These are phyloP conservation scores for Brettanomyces sp. DNA, from an alignment of 805 yeast species.

Conservation along the genomic window DNA sequence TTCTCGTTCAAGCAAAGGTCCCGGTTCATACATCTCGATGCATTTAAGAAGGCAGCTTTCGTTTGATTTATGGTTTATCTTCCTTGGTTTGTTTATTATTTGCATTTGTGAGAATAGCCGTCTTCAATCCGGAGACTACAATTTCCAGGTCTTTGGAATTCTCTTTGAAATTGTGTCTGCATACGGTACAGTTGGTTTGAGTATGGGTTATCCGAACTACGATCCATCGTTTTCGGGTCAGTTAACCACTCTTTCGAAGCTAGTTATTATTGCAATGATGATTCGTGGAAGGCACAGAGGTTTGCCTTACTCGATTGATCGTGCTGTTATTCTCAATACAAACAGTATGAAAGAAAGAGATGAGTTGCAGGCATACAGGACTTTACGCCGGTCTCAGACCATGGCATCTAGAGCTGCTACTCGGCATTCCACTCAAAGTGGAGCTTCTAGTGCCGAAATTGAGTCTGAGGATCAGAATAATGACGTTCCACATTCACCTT, in stretches of 20 bases:
- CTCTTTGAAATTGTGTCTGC: slow-evolving; percentile 90
- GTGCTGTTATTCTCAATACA: slow-evolving; percentile 84
- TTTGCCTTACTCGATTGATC: slow-evolving; percentile 82
- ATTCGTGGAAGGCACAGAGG: slow-evolving; percentile 96
- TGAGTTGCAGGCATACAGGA: slow-evolving; percentile 44
- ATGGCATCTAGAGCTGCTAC: not conserved
- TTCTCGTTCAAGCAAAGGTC: slow-evolving; percentile 27
- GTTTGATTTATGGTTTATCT: slow-evolving; percentile 90
- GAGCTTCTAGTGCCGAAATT: not conserved
- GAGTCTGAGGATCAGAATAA: not conserved
- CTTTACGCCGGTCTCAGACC: slow-evolving; percentile 21
- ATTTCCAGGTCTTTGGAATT: slow-evolving; percentile 60
- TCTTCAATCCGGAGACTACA: slow-evolving; percentile 33
- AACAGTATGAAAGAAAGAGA: slow-evolving; percentile 57
- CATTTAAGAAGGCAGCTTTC: slow-evolving; percentile 89
- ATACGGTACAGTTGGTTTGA: slow-evolving; percentile 92
- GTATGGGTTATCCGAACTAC: slow-evolving; percentile 69
- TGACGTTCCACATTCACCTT: not conserved
- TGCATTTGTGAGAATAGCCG: slow-evolving; percentile 77
- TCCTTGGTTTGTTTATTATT: slow-evolving; percentile 74
- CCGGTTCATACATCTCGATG: slow-evolving; percentile 59
- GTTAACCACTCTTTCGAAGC: slow-evolving; percentile 65
- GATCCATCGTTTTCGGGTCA: slow-evolving; percentile 65
- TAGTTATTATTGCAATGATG: slow-evolving; percentile 83
- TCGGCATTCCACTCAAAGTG: not conserved